Conservation (phyloP, 1,139 yeast species). For the Meyerozyma carpophila region DNA sequence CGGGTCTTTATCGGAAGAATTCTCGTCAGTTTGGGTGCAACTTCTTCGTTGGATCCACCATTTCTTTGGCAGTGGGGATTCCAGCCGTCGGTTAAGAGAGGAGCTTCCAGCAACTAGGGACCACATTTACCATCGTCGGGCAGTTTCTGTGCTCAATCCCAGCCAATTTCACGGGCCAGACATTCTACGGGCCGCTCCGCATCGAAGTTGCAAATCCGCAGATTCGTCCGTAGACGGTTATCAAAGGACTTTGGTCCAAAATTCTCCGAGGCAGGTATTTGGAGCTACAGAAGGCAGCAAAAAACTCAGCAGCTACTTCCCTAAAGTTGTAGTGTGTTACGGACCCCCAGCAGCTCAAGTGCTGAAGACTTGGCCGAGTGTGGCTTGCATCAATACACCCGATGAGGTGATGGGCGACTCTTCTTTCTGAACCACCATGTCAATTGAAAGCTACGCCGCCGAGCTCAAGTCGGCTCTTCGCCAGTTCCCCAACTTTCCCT, state of each 20-base stretch:
- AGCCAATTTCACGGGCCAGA: slow-evolving; percentile 16
- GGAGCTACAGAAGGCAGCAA: not conserved
- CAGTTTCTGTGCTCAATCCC: slow-evolving; percentile 15
- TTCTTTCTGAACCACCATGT: not conserved
- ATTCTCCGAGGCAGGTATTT: not conserved
- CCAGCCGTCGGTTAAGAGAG: not conserved
- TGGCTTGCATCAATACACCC: slow-evolving; percentile 3
- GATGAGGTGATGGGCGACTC: slow-evolving; percentile 2
- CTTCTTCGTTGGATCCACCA: slow-evolving; percentile 11
- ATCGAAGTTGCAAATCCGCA: slow-evolving; percentile 9
- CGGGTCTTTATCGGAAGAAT: slow-evolving; percentile 13
- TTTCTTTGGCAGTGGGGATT: not conserved
- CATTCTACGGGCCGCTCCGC: slow-evolving; percentile 14
- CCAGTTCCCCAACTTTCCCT: slow-evolving; percentile 91
- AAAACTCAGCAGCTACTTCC: not conserved
- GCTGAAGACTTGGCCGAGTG: not conserved
- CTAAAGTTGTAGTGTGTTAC: slow-evolving; percentile 6
- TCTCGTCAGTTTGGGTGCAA: slow-evolving; percentile 11
- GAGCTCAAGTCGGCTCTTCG: slow-evolving; percentile 63
- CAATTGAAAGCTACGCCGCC: slow-evolving; percentile 25
- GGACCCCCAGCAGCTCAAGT: slow-evolving; percentile 1
- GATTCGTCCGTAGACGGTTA: slow-evolving; percentile 5
- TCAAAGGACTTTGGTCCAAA: slow-evolving; percentile 2
- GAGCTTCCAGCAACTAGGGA: slow-evolving; percentile 3
- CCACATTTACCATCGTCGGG: slow-evolving; percentile 9